Percentiles rank a stretch among this genome's conserved stretches.
Conservation (phyloP, 192 early-diverging fungal genomes). For the Rhizophagus prolifer region DNA sequence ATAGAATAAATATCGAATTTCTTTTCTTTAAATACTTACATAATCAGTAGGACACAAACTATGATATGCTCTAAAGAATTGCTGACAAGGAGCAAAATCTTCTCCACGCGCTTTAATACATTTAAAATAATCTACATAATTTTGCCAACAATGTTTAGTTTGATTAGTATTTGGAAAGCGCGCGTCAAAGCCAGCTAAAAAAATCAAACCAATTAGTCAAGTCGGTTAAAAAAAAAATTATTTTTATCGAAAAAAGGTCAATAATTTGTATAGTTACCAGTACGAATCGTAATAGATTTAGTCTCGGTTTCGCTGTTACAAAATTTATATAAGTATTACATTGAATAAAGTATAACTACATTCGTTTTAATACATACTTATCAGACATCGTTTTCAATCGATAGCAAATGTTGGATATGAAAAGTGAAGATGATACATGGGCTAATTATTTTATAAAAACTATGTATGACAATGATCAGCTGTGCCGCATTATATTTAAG, state of each 20-base stretch:
- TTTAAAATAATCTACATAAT: slow-evolving; percentile 93
- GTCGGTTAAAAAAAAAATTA: too few species aligned
- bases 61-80: slow-evolving; percentile 82
- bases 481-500: too few species aligned
- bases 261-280: too few species aligned
- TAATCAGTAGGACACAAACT: slow-evolving; percentile 90
- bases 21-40: slow-evolving; percentile 58
- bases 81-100: slow-evolving; percentile 90
- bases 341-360: background rate
- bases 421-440: too few species aligned
- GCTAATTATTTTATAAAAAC: too few species aligned
- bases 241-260: too few species aligned
- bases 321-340: too few species aligned
- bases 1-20: background rate
- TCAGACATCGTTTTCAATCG: too few species aligned
- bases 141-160: slow-evolving; percentile 99
- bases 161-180: slow-evolving; percentile 99
- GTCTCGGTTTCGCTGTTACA: too few species aligned
- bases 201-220: background rate
- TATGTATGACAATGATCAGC: too few species aligned
- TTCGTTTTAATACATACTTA: background rate
- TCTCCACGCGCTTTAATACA: slow-evolving; percentile 95
- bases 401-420: too few species aligned
- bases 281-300: too few species aligned
- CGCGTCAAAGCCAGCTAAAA: slow-evolving; percentile 59